phyloP scores from a whole-genome alignment of 306 rosid genomes.

The Cucumis cinereus region DNA sequence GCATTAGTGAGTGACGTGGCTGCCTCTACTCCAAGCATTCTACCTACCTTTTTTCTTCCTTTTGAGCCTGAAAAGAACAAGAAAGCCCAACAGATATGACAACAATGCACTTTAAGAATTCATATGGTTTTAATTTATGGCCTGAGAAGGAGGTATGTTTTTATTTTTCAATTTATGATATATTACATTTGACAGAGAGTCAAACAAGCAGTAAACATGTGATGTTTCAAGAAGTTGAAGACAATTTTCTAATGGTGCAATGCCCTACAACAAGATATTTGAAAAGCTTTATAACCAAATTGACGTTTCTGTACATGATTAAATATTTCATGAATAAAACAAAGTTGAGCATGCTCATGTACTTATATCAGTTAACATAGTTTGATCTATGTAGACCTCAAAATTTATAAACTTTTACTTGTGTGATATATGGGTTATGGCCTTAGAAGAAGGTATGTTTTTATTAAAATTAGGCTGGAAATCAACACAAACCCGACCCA shows the following conservation, averaged over 20 bases:
- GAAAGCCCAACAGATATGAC: too few relatives aligned
- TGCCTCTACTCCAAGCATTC: too few relatives aligned
- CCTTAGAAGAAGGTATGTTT: too few relatives aligned
- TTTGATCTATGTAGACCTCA: too few relatives aligned
- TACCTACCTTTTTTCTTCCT: too few relatives aligned
- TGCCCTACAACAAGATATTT: neutral
- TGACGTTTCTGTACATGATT: neutral
- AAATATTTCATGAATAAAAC: neutral
- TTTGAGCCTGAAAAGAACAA: too few relatives aligned
- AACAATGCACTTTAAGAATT: neutral
- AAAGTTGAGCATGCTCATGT: neutral
- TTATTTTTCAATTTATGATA: neutral
- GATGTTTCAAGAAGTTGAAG: neutral
- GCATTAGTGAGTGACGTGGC: too few relatives aligned
- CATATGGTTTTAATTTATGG: neutral
- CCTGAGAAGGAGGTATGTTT: too few relatives aligned
- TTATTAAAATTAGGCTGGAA: too few relatives aligned
- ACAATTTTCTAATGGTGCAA: neutral
- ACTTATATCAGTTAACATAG: neutral
- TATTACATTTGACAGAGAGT: neutral
- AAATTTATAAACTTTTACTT: neutral
- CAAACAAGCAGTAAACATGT: neutral
- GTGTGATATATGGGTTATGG: constrained; percentile 81
- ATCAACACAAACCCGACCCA: too few relatives aligned
- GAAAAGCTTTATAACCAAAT: neutral